A percentile compares a stretch with the other conserved stretches of the same genome.
Conservation (phyloP, 2,329 filamentous ascomycete species). For the Hysterium pulicare region DNA sequence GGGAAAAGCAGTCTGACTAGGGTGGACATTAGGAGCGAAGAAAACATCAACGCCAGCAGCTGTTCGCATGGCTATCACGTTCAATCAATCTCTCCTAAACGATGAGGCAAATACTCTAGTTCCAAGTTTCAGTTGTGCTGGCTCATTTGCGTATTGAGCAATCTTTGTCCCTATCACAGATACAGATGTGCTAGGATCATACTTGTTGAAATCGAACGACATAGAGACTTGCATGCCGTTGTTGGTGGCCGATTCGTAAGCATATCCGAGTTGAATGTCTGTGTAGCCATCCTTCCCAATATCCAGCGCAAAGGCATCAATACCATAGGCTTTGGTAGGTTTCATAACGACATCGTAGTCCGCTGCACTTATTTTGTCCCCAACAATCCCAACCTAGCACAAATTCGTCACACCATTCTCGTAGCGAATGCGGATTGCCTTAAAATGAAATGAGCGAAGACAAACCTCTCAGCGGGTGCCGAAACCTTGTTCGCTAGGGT, state of each 20-base stretch:
- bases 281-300: conserved; percentile 20
- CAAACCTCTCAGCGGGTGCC: not conserved
- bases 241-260: conserved; percentile 22
- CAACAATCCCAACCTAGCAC: conserved; percentile 23
- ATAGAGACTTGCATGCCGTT: conserved; percentile 28
- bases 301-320: conserved; percentile 33
- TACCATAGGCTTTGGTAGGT: conserved; percentile 25
- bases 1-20: conserved; percentile 10
- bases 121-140: conserved; percentile 22
- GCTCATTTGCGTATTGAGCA: conserved; percentile 16
- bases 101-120: conserved; percentile 26
- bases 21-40: conserved; percentile 27
- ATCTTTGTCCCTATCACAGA: conserved; percentile 16
- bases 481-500: no score
- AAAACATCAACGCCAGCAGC: conserved; percentile 24
- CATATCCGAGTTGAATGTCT: conserved; percentile 19
- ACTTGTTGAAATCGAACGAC: conserved; percentile 26
- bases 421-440: not conserved
- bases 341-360: conserved; percentile 28
- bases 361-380: conserved; percentile 15
- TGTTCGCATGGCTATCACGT: conserved; percentile 13
- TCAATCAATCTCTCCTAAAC: conserved; percentile 22
- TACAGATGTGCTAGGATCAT: conserved; percentile 9
- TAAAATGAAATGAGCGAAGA: conserved; percentile 3
- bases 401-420: not conserved